Evolutionary conservation across 306 rosid genomes (phyloP).

Genomic region (Prunus dulcis): DNA sequence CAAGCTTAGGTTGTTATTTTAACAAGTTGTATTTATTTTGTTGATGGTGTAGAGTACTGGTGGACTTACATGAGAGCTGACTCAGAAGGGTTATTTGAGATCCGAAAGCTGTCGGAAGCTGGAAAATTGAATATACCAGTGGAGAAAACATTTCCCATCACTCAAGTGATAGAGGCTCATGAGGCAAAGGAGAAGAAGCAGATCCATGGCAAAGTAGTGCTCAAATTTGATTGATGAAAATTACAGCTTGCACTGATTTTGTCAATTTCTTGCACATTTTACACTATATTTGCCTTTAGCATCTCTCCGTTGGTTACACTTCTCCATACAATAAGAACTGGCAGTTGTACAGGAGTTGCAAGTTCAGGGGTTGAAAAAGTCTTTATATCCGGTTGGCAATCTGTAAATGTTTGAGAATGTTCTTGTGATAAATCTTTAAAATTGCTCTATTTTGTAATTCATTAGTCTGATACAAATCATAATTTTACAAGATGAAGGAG

Average conservation of each 20-base stretch:
- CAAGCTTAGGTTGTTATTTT: background rate
- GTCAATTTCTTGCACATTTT: background rate
- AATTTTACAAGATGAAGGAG: too few relatives aligned
- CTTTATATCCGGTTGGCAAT: conserved; percentile 1
- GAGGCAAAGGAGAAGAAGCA: conserved; percentile 71
- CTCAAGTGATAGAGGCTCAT: conserved; percentile 86
- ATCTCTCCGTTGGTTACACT: conserved; percentile 6
- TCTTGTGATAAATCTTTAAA: too few relatives aligned
- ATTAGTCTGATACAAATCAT: background rate
- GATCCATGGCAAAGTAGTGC: conserved; percentile 81
- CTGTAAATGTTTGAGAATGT: conserved; percentile 20
- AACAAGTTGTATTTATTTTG: conserved; percentile 2
- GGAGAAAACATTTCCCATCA: conserved; percentile 73
- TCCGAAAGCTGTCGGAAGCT: conserved; percentile 68
- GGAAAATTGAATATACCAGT: conserved; percentile 85
- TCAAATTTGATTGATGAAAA: conserved; percentile 58
- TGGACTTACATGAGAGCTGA: conserved; percentile 96
- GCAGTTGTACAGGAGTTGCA: conserved; percentile 8
- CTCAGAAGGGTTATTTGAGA: conserved; percentile 73
- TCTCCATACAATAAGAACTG: conserved; percentile 18
- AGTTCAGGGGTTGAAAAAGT: background rate
- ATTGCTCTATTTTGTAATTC: background rate
- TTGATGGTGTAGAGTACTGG: conserved; percentile 62
- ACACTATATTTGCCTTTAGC: background rate
- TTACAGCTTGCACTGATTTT: conserved; percentile 10